Evolutionary conservation across 2,329 filamentous ascomycete genomes (phyloP).

Genomic region (Sporothrix euskadiensis): DNA sequence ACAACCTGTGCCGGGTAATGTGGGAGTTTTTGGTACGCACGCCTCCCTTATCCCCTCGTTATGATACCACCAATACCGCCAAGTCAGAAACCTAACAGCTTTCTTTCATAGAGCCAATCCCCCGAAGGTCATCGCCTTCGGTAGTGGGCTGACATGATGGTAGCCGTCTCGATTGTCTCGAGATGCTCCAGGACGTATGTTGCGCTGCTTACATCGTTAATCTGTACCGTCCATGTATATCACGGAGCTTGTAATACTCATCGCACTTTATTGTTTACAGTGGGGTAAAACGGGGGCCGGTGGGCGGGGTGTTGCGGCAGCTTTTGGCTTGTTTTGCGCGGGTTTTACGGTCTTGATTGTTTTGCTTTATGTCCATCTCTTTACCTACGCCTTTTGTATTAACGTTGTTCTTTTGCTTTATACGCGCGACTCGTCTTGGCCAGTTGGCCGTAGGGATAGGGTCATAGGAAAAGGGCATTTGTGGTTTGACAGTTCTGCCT

Average conservation of each 20-base stretch:
- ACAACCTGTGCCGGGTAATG: constrained; percentile 83
- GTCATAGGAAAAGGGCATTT: background rate
- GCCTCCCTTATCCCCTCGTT: background rate
- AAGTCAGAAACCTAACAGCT: background rate
- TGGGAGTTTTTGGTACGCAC: constrained; percentile 75
- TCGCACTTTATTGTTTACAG: background rate
- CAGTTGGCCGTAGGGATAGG: background rate
- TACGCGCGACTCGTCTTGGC: background rate
- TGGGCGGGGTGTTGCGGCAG: constrained; percentile 6
- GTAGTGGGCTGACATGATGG: constrained; percentile 3
- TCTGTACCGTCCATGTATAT: background rate
- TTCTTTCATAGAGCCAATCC: constrained; percentile 11
- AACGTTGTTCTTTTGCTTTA: background rate
- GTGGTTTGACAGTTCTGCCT: background rate
- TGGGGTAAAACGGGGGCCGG: background rate
- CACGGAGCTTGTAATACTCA: background rate
- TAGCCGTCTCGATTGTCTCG: background rate
- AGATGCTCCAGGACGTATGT: background rate
- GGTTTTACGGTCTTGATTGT: constrained; percentile 14
- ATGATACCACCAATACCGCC: background rate
- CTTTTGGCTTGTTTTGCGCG: constrained; percentile 7
- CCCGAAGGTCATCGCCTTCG: constrained; percentile 28
- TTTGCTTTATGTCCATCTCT: background rate
- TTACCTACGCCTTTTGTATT: background rate
- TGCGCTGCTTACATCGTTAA: background rate